Evolutionary conservation across 2,329 filamentous ascomycete genomes (phyloP).

Genomic region (Cadophora sp.): DNA sequence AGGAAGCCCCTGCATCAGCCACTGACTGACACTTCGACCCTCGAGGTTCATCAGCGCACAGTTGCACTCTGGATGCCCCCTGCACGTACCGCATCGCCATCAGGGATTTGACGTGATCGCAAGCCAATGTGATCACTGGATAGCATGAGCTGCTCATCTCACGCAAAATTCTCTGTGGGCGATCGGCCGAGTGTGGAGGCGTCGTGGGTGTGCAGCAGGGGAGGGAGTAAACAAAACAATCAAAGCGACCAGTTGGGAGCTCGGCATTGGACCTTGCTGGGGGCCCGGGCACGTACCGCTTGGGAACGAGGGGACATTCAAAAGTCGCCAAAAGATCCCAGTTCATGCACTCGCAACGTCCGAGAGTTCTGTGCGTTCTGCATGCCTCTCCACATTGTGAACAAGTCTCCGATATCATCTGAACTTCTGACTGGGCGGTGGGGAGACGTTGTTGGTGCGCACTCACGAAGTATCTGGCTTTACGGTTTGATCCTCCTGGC

Average conservation of each 20-base stretch:
- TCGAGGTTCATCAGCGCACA: conserved; percentile 10
- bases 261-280: background rate
- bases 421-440: conserved; percentile 14
- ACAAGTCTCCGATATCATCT: conserved; percentile 19
- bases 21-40: conserved; percentile 12
- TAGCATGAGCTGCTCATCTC: conserved; percentile 6
- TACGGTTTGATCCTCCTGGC: conserved; percentile 10
- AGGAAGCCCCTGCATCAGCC: conserved; percentile 10
- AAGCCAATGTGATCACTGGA: conserved; percentile 12
- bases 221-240: conserved; percentile 13
- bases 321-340: too few species aligned
- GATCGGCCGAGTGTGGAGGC: conserved; percentile 14
- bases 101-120: conserved; percentile 9
- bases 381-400: conserved; percentile 13
- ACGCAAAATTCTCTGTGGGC: background rate
- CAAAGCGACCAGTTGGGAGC: conserved; percentile 7
- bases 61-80: background rate
- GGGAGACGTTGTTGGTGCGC: background rate
- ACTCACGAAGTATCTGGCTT: background rate
- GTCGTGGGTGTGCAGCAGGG: background rate
- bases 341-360: conserved; percentile 19
- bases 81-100: conserved; percentile 11
- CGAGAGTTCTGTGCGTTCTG: background rate
- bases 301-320: too few species aligned
- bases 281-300: conserved; percentile 18